Base-by-base conservation (phyloP, 2,329 filamentous ascomycete genomes). In the Chaetomium globosum region DNA sequence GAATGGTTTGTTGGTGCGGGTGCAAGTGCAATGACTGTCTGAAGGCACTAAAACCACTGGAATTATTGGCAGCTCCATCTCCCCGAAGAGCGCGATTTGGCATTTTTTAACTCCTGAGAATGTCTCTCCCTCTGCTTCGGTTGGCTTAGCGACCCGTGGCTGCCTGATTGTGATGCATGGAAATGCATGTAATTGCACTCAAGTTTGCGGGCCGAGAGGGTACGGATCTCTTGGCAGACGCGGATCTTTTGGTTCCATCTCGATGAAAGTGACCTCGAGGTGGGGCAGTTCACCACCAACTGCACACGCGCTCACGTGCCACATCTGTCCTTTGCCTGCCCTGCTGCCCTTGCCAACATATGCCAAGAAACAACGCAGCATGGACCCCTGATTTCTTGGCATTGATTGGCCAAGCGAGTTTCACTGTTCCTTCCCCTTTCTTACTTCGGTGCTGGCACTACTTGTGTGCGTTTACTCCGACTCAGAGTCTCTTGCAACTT, bases 81-180 rank as follows among this genome's bases (percentile, higher is more conserved):
- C 23, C 21, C 31, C 23, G 8, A 13, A 51, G 43, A 12, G 48
- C 30, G 8, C 36, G 43, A 23, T 7, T 31, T 36, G 28, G 19
- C 63, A 62, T 65, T 9, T 9, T 55, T 55, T 31, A 57, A 7
- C n/a, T 19, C 36, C 43, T 58, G 16, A 13, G 16, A 13, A 16
- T 19, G 13, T 39, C 36, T 51, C 43, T 33, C 10, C 31, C 49
- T 39, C 49, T 62, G 49, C 51, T 48, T 33, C 4, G n/a, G 33
- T 58, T 59, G 55, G 46, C 36, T 9, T 21, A 33, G 60, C 55
- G 56, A 53, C 30, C 56, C 16, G 26, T 12, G 16, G 59, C 60
- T 63, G 64, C 64, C 59, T 63, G 59, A 28, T 57, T 33, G 49
- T 28, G 48, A 39, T 56, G 52, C 36, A 19, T 26, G 39, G 10